Evolutionary conservation across 148 eudicot genomes (phyloP), one percentile per base, ranked within the genome.

Genomic region (Nepenthes mirabilis): DNA sequence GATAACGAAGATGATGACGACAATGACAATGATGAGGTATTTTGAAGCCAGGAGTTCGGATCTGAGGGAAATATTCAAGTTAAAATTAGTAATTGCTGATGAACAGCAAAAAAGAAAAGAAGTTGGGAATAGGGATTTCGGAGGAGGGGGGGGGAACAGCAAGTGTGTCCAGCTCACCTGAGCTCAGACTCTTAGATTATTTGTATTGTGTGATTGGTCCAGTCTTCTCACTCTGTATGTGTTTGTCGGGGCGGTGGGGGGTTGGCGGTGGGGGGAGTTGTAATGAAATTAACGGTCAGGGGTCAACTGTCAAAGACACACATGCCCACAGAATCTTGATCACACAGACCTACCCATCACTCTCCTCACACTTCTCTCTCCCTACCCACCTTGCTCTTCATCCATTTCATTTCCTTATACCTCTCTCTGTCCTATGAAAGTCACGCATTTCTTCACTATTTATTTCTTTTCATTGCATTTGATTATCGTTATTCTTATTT

Each of bases 241-340:
- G 37, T 36, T 34, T 36, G 36, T 9, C 8, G 9, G 59, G 23
- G 23, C 23, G 23, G 23, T 23, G 23, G 23, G 23, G 6, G 36
- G 7, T 9, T 2, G 32, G 43, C 2, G 59, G 43, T 45, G 60
- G 10, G 47, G 47, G 14, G 47, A 36, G 34, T 2, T 14, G 50
- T 45, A 32, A 33, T 59, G 63, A 45, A 47, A 40, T 43, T 45
- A 59, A 33, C 52, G 51, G 36, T 9, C 63, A 33, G 23, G 47
- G 66, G 66, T 52, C 58, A 63, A 63, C 66, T 63, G 66, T 63
- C 58, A 52, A 53, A 51, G 49, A 60, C 36, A 60, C 2, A 61
- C 52, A 47, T 33, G 4, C 55, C 55, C 65, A 34, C 56, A 61
- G 43, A 61, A 47, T 47, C 53, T 59, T 52, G 52, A 61, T 61